These are phyloP conservation scores for Saturnispora gosingensis DNA, from an alignment of 805 yeast genomes.

Conservation along the genomic window DNA sequence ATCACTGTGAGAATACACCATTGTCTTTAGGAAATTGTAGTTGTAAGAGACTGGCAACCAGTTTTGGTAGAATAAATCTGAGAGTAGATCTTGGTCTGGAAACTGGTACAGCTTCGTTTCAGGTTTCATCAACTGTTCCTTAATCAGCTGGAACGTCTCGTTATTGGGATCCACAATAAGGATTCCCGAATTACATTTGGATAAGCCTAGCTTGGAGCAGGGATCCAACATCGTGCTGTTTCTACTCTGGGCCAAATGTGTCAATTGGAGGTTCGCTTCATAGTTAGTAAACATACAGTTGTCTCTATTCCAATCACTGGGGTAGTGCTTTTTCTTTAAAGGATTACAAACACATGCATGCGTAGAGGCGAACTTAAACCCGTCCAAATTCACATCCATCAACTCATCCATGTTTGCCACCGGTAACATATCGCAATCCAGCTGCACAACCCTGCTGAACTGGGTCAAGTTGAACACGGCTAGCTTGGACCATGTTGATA, in stretches of 20 bases:
- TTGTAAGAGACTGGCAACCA: constrained; percentile 47
- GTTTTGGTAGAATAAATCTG: constrained; percentile 40
- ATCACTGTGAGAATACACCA: constrained; percentile 34
- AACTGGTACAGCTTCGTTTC: constrained; percentile 35
- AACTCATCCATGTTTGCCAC: constrained; percentile 50
- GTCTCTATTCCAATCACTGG: constrained; percentile 39
- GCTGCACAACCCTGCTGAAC: constrained; percentile 44
- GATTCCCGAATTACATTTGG: constrained; percentile 52
- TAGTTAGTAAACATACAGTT: constrained; percentile 40
- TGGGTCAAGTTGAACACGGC: constrained; percentile 44
- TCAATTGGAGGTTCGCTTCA: constrained; percentile 23
- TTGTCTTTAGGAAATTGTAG: constrained; percentile 50
- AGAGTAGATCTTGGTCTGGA: constrained; percentile 49
- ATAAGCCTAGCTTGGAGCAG: constrained; percentile 31
- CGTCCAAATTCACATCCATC: constrained; percentile 35
- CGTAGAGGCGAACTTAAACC: constrained; percentile 42
- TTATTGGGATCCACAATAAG: constrained; percentile 38
- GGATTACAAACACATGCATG: constrained; percentile 62
- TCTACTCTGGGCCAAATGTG: not conserved
- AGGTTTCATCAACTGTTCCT: constrained; percentile 32
- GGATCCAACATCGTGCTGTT: constrained; percentile 30
- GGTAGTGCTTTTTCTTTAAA: constrained; percentile 41
- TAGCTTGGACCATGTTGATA: constrained; percentile 55
- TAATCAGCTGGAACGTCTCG: constrained; percentile 31
- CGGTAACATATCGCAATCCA: constrained; percentile 55